Evolutionary conservation across 495 filamentous ascomycete genomes (phyloP).

Genomic region (Daldinia loculata): DNA sequence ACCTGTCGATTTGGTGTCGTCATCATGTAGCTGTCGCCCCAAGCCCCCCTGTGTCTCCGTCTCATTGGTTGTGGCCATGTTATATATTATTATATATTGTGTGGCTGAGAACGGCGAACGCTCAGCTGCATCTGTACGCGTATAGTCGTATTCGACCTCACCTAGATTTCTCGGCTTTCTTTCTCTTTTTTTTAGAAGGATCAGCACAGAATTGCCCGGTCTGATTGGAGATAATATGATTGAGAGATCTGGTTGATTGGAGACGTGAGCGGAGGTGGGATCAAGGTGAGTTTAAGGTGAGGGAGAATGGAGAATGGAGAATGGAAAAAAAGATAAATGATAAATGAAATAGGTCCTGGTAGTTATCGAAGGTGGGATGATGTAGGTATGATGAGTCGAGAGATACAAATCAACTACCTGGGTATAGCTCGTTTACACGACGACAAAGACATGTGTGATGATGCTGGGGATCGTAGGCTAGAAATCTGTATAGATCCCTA

Average conservation of each 20-base stretch:
- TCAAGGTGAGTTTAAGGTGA: slow-evolving; percentile 1
- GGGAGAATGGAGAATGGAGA: not conserved
- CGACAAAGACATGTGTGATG: not conserved
- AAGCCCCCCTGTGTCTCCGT: slow-evolving; percentile 23
- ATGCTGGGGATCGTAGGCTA: too few species aligned
- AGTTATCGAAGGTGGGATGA: slow-evolving; percentile 27
- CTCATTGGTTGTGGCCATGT: slow-evolving; percentile 35
- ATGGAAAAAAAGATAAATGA: not conserved
- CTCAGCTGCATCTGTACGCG: slow-evolving; percentile 26
- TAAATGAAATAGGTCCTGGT: not conserved
- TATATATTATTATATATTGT: slow-evolving; percentile 10
- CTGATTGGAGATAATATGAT: slow-evolving; percentile 17
- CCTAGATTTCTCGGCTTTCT: not conserved
- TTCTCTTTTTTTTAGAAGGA: slow-evolving; percentile 26
- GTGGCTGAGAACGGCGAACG: slow-evolving; percentile 30
- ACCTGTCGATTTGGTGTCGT: slow-evolving; percentile 38
- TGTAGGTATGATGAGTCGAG: slow-evolving; percentile 35
- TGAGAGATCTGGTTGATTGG: slow-evolving; percentile 21
- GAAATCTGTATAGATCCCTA: not conserved
- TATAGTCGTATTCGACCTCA: slow-evolving; percentile 14
- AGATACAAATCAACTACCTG: slow-evolving; percentile 11
- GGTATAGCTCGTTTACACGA: slow-evolving; percentile 12
- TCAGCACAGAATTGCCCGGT: slow-evolving; percentile 23
- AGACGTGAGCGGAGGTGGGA: slow-evolving; percentile 19
- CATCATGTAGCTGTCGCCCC: slow-evolving; percentile 38